Evolutionary conservation across 2,329 filamentous ascomycete species (phyloP).

Genomic region (Xylariaceae sp.): DNA sequence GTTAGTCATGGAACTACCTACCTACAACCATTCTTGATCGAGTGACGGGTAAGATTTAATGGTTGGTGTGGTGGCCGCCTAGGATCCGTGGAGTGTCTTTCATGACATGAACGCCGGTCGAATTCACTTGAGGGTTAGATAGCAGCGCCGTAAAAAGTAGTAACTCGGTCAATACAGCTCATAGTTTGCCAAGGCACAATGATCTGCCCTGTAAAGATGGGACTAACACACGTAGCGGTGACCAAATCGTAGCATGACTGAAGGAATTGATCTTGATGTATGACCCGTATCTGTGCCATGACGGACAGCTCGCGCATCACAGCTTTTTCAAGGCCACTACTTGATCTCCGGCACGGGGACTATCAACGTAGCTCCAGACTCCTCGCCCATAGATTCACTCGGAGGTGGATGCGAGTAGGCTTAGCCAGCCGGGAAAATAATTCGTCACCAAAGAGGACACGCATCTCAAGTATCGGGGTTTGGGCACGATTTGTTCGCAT

Average conservation of each 20-base stretch:
- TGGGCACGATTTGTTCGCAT: constrained; percentile 28
- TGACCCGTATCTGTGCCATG: constrained; percentile 65
- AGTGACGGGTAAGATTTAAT: constrained; percentile 42
- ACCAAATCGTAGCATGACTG: neutral
- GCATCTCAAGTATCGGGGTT: constrained; percentile 12
- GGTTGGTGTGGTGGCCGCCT: constrained; percentile 32
- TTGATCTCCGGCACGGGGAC: constrained; percentile 57
- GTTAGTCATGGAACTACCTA: too few relatives aligned
- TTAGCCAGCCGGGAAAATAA: constrained; percentile 48
- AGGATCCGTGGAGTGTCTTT: neutral
- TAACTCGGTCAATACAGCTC: neutral
- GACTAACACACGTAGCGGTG: neutral
- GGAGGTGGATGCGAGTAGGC: constrained; percentile 47
- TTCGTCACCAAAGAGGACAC: constrained; percentile 11
- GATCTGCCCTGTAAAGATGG: neutral
- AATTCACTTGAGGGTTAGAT: neutral
- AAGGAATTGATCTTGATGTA: constrained; percentile 39
- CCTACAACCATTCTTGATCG: constrained; percentile 57
- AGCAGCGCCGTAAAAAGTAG: neutral
- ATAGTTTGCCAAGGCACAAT: neutral
- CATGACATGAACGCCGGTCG: too few relatives aligned
- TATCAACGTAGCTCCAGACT: constrained; percentile 56
- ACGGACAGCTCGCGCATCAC: constrained; percentile 51
- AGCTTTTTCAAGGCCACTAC: constrained; percentile 56
- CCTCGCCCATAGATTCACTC: constrained; percentile 44